phyloP scores from a whole-genome alignment of 495 filamentous ascomycete genomes.

The Tuber microsphaerosporum region DNA sequence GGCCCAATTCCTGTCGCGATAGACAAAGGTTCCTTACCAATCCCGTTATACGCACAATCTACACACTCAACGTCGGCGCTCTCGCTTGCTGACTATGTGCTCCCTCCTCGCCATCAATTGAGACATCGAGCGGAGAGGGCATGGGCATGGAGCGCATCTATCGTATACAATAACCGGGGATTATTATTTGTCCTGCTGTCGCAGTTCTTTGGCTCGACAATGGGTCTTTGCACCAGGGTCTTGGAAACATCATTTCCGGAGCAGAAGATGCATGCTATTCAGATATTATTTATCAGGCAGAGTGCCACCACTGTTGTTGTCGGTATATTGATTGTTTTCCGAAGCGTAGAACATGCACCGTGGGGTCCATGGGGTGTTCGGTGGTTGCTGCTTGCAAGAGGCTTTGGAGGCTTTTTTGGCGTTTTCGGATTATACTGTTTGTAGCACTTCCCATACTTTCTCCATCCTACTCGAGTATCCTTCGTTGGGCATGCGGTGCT shows the following conservation, averaged over 20 bases:
- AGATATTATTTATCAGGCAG: slow-evolving; percentile 84
- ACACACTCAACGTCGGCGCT: slow-evolving; percentile 9
- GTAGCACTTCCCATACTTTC: slow-evolving; percentile 21
- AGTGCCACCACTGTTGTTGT: slow-evolving; percentile 62
- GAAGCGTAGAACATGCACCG: slow-evolving; percentile 59
- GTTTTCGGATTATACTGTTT: slow-evolving; percentile 69
- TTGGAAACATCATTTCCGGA: slow-evolving; percentile 59
- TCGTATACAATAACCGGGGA: slow-evolving; percentile 54
- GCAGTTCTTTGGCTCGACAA: slow-evolving; percentile 77
- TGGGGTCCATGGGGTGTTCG: slow-evolving; percentile 62
- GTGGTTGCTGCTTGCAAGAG: slow-evolving; percentile 60
- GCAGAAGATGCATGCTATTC: slow-evolving; percentile 72
- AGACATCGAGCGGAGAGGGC: neutral
- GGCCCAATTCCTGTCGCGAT: neutral
- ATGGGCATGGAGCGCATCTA: slow-evolving; percentile 6
- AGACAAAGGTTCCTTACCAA: neutral
- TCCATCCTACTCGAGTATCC: no score
- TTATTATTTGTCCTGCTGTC: slow-evolving; percentile 65
- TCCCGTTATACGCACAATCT: neutral
- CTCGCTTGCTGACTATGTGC: neutral
- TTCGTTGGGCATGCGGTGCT: neutral
- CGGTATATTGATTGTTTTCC: slow-evolving; percentile 68
- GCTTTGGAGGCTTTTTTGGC: slow-evolving; percentile 74
- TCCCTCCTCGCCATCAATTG: neutral
- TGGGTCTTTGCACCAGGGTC: slow-evolving; percentile 78